Base-by-base conservation (phyloP, 495 filamentous ascomycete species). In the Oleoguttula mirabilis region DNA sequence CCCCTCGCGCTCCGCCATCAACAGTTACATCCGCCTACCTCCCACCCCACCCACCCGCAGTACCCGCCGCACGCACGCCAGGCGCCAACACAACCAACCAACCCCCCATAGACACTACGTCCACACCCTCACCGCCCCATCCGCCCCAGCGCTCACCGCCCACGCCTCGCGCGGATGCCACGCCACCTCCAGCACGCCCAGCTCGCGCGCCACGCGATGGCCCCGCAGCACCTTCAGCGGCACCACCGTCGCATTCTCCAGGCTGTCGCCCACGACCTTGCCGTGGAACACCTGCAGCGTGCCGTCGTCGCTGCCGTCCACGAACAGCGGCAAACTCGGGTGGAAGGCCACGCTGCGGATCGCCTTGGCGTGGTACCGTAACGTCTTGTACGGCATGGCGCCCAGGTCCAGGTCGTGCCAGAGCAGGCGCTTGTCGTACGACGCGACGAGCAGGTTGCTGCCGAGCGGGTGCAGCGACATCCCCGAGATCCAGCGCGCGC, bases 371-470 rank as follows among this genome's bases (percentile, higher is more conserved):
- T 98, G 90, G 64, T 94, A 96, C 15, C 90, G 73, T 58, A 98
- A 75, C 4, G 87, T 94, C 69, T 94, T 94, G 67, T 94, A 96
- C 0, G 90, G 90, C 39, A 79, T 75, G 39, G 73, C 75, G 1
- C 84, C 90, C 19, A 96, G 76, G 45, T 96, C 92, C 20, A 98
- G 72, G 64, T 98, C 90, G 57, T 96, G 90, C 92, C 92, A 98
- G 38, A 98, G 70, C 3, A 98, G 71, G 36, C 88, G 80, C 45
- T 84, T 80, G 61, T 98, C 90, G 64, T 96, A 96, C 17, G 84
- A 84, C 21, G 86, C 85, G 19, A 93, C 82, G 44, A 96, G 83
- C 47, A 98, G 60, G 62, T 98, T 94, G 61, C 94, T 85, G 31
- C 90, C 88, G 8, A 79, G 79, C 2, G 88, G 84, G 63, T 98